Percentiles rank a stretch among this genome's conserved stretches.
These are phyloP conservation scores for Hymenoscyphus occultus DNA, from an alignment of 2,329 filamentous ascomycete genomes.

Conservation along the genomic window DNA sequence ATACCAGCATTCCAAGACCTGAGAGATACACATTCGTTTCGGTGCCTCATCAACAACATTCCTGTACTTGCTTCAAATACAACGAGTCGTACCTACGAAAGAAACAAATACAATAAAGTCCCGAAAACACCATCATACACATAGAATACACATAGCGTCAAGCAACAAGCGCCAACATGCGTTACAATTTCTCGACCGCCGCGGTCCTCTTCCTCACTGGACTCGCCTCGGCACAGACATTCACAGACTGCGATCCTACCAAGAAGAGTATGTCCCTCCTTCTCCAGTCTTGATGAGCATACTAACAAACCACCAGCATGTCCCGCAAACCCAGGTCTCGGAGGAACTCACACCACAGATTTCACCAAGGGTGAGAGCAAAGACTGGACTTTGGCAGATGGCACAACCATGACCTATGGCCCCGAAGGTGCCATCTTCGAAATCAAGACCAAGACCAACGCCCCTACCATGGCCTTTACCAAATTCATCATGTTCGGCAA, in stretches of 20 bases:
- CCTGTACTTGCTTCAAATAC: neutral
- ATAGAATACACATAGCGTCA: neutral
- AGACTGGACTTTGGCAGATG: constrained; percentile 55
- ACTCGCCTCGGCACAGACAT: constrained; percentile 42
- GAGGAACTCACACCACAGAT: constrained; percentile 40
- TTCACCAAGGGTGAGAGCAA: constrained; percentile 43
- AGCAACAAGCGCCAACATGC: constrained; percentile 24
- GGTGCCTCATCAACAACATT: constrained; percentile 5
- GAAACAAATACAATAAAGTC: constrained; percentile 1
- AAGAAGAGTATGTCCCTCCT: constrained; percentile 36
- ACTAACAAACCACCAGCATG: constrained; percentile 36
- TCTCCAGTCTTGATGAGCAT: neutral
- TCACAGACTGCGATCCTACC: constrained; percentile 44
- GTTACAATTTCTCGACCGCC: constrained; percentile 22
- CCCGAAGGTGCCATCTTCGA: constrained; percentile 48
- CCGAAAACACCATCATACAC: neutral
- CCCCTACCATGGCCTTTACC: constrained; percentile 44
- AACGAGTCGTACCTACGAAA: neutral
- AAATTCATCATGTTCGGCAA: constrained; percentile 55
- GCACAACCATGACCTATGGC: constrained; percentile 42
- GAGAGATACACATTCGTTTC: constrained; percentile 12
- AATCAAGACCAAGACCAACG: constrained; percentile 46
- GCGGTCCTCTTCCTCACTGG: constrained; percentile 23
- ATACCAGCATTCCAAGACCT: neutral
- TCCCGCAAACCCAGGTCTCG: constrained; percentile 43